Percentiles rank a stretch among this genome's conserved stretches.
Conservation (phyloP, 148 eudicot species). For the Polygonum aviculare region DNA sequence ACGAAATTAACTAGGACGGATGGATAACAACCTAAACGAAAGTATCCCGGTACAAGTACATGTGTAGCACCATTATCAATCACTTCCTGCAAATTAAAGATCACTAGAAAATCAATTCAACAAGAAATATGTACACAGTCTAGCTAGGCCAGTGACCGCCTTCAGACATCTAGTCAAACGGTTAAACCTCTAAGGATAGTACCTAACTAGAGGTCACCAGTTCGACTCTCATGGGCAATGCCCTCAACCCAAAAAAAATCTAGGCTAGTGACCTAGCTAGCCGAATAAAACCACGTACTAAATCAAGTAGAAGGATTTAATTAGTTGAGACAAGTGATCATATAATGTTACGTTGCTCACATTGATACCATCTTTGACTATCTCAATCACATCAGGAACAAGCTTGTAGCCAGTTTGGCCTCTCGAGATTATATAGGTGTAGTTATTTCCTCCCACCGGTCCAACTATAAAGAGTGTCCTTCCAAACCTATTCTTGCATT, state of each 20-base stretch:
- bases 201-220: no score
- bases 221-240: no score
- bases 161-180: no score
- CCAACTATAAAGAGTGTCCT: slow-evolving; percentile 15
- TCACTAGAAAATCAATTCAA: not conserved
- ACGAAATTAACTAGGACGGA: not conserved
- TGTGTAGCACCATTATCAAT: slow-evolving; percentile 13
- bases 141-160: no score
- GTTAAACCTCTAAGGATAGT: no score
- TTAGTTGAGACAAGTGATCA: not conserved
- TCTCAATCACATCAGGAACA: slow-evolving; percentile 12
- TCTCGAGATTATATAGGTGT: not conserved
- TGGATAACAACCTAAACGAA: slow-evolving; percentile 16
- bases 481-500: slow-evolving; percentile 8
- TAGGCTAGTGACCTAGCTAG: no score
- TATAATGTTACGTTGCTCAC: not conserved
- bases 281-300: no score
- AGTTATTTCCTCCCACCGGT: slow-evolving; percentile 15
- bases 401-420: not conserved
- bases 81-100: not conserved
- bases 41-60: slow-evolving; percentile 18
- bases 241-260: no score
- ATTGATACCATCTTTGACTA: not conserved
- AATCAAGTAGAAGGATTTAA: no score
- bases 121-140: no score